These are phyloP conservation scores for Echria macrotheca DNA, from an alignment of 495 filamentous ascomycete species.

Conservation along the genomic window DNA sequence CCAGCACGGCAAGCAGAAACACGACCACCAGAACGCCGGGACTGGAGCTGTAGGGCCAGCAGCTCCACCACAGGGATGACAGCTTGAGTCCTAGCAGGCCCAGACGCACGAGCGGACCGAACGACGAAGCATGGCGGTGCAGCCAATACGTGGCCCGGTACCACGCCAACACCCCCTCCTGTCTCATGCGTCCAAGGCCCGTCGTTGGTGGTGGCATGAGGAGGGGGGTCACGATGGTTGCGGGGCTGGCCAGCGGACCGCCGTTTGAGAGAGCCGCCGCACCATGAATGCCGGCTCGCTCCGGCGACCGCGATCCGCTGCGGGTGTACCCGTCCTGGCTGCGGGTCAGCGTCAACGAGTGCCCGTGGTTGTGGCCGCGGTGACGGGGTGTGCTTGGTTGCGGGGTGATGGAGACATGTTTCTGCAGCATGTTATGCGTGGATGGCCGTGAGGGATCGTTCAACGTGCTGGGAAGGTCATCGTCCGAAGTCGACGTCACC, in stretches of 20 bases:
- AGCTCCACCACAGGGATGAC: conserved; percentile 32
- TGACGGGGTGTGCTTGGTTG: conserved; percentile 24
- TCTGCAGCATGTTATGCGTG: conserved; percentile 26
- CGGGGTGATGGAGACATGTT: conserved; percentile 14
- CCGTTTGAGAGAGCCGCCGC: conserved; percentile 16
- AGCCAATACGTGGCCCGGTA: conserved; percentile 22
- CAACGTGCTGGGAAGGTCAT: conserved; percentile 21
- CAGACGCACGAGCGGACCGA: conserved; percentile 28
- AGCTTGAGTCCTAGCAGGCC: conserved; percentile 36
- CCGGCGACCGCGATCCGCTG: conserved; percentile 22
- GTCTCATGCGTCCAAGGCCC: conserved; percentile 30
- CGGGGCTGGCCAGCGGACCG: conserved; percentile 25
- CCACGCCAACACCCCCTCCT: conserved; percentile 27
- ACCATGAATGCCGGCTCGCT: too few species aligned
- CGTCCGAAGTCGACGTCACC: conserved; percentile 29
- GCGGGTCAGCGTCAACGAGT: conserved; percentile 29
- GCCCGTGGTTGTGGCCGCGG: conserved; percentile 19
- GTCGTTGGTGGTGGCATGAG: conserved; percentile 56
- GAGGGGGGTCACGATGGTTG: conserved; percentile 38
- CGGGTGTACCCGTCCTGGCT: conserved; percentile 31
- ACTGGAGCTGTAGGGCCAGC: conserved; percentile 41
- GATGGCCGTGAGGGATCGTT: conserved; percentile 23
- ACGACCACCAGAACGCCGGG: conserved; percentile 30
- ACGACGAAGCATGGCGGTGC: conserved; percentile 15
- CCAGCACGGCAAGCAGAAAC: conserved; percentile 34